These are phyloP conservation scores for Sporothrix brasiliensis DNA, from an alignment of 2,329 filamentous ascomycete genomes.

Conservation along the genomic window DNA sequence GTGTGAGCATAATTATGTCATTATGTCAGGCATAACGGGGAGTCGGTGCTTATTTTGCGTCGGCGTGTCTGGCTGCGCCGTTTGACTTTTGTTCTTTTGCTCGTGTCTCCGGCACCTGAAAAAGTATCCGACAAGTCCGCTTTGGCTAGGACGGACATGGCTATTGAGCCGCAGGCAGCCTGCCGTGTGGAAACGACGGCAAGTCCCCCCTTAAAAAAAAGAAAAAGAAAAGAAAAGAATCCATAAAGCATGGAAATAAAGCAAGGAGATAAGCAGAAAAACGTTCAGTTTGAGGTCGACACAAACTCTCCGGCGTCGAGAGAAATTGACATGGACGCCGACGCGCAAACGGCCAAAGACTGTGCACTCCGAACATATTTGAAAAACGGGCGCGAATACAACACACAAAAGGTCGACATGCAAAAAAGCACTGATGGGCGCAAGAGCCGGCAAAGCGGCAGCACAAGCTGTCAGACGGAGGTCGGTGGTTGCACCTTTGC, in stretches of 20 bases:
- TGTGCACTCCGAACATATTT: too few relatives aligned
- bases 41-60: background rate
- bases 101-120: background rate
- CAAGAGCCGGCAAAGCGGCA: background rate
- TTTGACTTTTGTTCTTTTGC: background rate
- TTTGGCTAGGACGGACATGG: background rate
- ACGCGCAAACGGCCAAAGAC: background rate
- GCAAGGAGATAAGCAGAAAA: background rate
- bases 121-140: slow-evolving; percentile 5
- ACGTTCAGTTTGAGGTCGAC: too few relatives aligned
- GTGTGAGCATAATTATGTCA: background rate
- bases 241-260: too few relatives aligned
- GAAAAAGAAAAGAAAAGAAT: too few relatives aligned
- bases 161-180: background rate
- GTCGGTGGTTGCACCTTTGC: background rate
- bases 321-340: background rate
- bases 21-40: background rate
- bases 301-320: background rate
- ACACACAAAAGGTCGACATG: background rate
- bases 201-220: too few relatives aligned
- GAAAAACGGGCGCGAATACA: too few relatives aligned
- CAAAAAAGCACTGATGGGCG: background rate
- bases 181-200: too few relatives aligned
- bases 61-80: background rate
- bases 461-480: background rate